These are phyloP conservation scores for Quercus agrifolia DNA, from an alignment of 306 rosid species.

Conservation along the genomic window DNA sequence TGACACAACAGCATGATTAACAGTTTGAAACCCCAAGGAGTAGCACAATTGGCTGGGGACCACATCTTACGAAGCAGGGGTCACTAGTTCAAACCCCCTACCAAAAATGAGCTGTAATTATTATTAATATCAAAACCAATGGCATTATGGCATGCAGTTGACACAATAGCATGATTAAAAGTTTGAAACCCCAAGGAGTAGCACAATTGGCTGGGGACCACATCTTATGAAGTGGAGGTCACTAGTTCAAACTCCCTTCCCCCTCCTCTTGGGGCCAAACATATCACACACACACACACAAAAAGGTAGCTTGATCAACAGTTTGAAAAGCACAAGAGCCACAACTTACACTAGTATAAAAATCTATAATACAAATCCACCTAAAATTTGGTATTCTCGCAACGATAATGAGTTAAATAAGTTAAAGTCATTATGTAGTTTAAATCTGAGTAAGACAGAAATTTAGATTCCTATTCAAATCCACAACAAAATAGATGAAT, in stretches of 20 bases:
- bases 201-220: no score
- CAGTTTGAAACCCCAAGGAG: neutral
- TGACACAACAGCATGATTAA: neutral
- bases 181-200: neutral
- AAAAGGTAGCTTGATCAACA: no score
- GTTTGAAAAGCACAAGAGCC: no score
- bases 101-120: neutral
- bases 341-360: neutral
- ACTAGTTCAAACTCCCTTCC: neutral
- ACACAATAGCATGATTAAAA: neutral
- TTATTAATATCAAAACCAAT: neutral
- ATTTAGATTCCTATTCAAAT: slow-evolving; percentile 3
- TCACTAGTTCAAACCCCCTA: no score
- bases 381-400: neutral
- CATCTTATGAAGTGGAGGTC: no score
- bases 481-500: neutral
- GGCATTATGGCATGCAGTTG: neutral
- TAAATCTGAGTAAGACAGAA: neutral
- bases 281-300: no score
- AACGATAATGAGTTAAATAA: neutral
- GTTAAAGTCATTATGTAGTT: no score
- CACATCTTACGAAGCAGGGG: no score
- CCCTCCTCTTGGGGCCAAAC: no score
- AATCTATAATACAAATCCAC: neutral
- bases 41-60: no score